Base-by-base conservation (phyloP, 164 flowering plant genomes). In the Vitis rupestris region DNA sequence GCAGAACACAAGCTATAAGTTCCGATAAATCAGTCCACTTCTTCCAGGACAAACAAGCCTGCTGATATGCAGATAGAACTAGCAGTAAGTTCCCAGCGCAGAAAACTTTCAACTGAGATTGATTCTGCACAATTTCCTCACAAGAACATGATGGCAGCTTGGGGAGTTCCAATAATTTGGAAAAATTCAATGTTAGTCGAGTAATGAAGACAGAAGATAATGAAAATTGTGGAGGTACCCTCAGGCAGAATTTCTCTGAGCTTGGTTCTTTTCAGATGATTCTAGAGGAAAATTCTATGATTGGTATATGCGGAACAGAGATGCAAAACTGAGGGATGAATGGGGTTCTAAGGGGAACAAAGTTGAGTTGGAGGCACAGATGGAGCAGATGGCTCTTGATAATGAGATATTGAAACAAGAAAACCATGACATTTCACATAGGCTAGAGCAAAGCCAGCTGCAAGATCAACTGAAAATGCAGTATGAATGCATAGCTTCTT, bases 1-100 rank as follows among this genome's bases (percentile, higher is more conserved):
- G 99, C 99, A 2, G 97, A 88, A 54, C 99, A 96, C 79, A 91
- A 89, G 77, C 95, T 88, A 68, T 85, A 94, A 57, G 87, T 79
- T 71, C 97, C 98, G 60, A 86, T 76, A 59, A 97, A 94, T 68
- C 97, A 86, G 74, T 83, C 87, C 29, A 76, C 72, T 76, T 74
- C 88, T 63, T 57, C 81, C 2, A 74, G 90, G 62, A 88, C 88
- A 82, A 80, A 74, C 76, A 86, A 85, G 75, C 78, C 83, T 70
- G 66, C 69, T 71, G 87, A 85, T 16, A 56, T 64, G 64, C 83
- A 77, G 63, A 68, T 17, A 50, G 91, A 85, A 47, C 78, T 77
- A 74, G 76, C 68, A 62, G 61, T 69, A 11, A 69, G 57, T 73
- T 78, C 74, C 15, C 70, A 69, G 29, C 23, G 75, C 67, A 79